Conservation (phyloP, 2,329 filamentous ascomycete genomes). For the Xylaria sp. region DNA sequence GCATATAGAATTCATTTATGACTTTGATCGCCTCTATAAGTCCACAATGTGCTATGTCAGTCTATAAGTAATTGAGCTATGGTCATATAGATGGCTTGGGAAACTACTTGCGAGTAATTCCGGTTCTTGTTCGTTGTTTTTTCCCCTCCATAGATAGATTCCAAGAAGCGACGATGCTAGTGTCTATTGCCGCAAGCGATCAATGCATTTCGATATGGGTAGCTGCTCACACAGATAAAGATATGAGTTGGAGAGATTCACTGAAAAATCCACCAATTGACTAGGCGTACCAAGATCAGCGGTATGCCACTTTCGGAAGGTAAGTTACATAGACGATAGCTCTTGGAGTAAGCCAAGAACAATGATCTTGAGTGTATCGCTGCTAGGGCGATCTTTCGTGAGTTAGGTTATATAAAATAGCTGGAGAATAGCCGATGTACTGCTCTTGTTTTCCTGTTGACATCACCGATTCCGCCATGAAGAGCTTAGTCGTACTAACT, state of each 20-base stretch:
- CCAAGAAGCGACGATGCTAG: not conserved
- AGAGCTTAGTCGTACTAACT: slow-evolving; percentile 35
- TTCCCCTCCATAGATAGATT: not conserved
- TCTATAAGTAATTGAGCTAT: not conserved
- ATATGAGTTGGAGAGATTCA: slow-evolving; percentile 12
- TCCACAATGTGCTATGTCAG: not conserved
- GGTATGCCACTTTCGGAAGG: slow-evolving; percentile 32
- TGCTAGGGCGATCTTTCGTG: slow-evolving; percentile 4
- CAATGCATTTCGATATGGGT: not conserved
- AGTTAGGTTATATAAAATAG: slow-evolving; percentile 10
- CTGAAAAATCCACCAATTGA: slow-evolving; percentile 9
- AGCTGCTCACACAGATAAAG: not conserved
- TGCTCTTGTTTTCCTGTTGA: not conserved
- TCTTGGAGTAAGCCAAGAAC: slow-evolving; percentile 32
- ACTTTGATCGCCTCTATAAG: not conserved
- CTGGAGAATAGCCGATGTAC: not conserved
- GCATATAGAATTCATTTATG: not conserved
- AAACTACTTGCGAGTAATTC: not conserved
- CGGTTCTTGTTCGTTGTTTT: not conserved
- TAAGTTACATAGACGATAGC: slow-evolving; percentile 2
- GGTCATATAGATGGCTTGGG: not conserved
- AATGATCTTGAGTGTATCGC: not conserved
- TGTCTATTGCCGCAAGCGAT: not conserved
- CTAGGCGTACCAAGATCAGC: slow-evolving; percentile 7
- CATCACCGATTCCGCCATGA: slow-evolving; percentile 22